These are phyloP conservation scores for Fusarium siculi DNA, from an alignment of 2,329 filamentous ascomycete species.

Conservation along the genomic window DNA sequence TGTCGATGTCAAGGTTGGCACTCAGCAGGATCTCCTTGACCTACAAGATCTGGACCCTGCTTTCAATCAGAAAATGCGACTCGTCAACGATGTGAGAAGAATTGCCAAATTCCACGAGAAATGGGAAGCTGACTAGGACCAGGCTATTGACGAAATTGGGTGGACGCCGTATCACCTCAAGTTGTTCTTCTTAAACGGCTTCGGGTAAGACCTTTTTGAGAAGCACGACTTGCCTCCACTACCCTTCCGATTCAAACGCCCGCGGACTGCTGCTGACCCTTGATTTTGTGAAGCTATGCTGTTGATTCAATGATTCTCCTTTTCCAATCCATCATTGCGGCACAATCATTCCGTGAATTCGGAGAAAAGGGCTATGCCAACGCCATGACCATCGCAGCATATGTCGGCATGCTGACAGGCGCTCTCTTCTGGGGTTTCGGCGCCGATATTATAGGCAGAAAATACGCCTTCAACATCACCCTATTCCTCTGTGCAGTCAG, in stretches of 20 bases:
- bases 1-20: not conserved
- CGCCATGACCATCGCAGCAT: constrained; percentile 3
- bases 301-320: constrained; percentile 22
- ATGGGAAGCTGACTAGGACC: constrained; percentile 1
- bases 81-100: constrained; percentile 69
- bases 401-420: constrained; percentile 6
- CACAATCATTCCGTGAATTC: constrained; percentile 16
- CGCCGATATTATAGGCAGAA: constrained; percentile 21
- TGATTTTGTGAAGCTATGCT: not conserved
- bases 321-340: constrained; percentile 4
- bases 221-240: not conserved
- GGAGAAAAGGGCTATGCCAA: constrained; percentile 9
- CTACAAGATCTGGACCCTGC: not conserved
- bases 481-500: constrained; percentile 7
- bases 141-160: constrained; percentile 68
- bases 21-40: not conserved
- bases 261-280: not conserved
- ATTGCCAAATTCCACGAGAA: accelerated
- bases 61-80: constrained; percentile 68
- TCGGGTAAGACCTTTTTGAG: constrained; percentile 51
- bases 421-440: constrained; percentile 26
- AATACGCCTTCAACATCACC: constrained; percentile 19
- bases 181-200: constrained; percentile 70
- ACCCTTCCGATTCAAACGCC: not conserved
- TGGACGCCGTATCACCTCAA: constrained; percentile 70